These are phyloP conservation scores for Salvia rosmarinus DNA, from an alignment of 257 asterid species.

Conservation along the genomic window DNA sequence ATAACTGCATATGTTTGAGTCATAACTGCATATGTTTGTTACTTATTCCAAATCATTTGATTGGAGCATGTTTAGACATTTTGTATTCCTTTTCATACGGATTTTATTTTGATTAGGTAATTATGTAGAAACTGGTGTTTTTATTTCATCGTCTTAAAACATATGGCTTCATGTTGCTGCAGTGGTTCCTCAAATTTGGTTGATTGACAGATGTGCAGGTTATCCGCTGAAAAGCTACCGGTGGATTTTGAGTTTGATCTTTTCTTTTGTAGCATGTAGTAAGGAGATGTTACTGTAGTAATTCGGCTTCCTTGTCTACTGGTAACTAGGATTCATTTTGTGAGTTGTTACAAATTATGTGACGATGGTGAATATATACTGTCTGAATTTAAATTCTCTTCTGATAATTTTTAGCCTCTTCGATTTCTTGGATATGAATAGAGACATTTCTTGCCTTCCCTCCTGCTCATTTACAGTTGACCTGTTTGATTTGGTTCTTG, in stretches of 20 bases:
- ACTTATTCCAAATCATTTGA: neutral
- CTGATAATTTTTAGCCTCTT: constrained; percentile 26
- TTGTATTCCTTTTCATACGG: neutral
- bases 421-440: constrained; percentile 19
- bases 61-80: neutral
- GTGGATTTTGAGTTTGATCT: constrained; percentile 14
- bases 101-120: neutral
- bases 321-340: constrained; percentile 30
- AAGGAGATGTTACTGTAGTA: constrained; percentile 29
- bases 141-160: constrained; percentile 7
- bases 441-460: neutral
- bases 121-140: neutral
- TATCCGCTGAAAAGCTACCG: neutral
- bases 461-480: neutral
- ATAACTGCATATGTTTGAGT: neutral
- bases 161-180: constrained; percentile 27
- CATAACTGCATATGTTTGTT: neutral
- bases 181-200: constrained; percentile 29
- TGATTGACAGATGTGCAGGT: constrained; percentile 33
- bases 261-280: constrained; percentile 33
- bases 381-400: constrained; percentile 20
- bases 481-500: neutral
- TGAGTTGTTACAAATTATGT: constrained; percentile 22
- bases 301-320: constrained; percentile 24
- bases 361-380: constrained; percentile 22